Conservation (phyloP, 345 rosid genomes). For the Camelina laxa region DNA sequence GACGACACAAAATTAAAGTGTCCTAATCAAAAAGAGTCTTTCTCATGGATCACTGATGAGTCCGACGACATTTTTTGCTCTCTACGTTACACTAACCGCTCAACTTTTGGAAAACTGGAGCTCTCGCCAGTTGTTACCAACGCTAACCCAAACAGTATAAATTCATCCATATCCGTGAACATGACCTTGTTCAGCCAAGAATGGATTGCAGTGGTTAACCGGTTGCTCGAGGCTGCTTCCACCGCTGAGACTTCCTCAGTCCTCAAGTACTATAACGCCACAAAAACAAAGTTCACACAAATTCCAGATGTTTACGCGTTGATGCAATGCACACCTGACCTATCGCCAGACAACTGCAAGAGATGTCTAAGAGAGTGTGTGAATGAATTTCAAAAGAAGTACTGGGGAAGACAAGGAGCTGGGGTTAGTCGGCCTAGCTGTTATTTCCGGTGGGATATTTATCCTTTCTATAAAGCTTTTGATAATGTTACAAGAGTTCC, state of each 20-base stretch:
- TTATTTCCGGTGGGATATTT: conserved; percentile 54
- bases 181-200: conserved; percentile 33
- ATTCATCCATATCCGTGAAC: conserved; percentile 18
- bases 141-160: conserved; percentile 15
- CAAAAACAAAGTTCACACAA: conserved; percentile 28
- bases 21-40: conserved; percentile 45
- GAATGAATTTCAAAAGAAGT: conserved; percentile 17
- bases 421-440: conserved; percentile 48
- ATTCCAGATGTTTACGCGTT: conserved; percentile 42
- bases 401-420: conserved; percentile 51
- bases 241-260: conserved; percentile 41
- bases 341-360: conserved; percentile 39
- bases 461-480: conserved; percentile 41
- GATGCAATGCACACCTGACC: conserved; percentile 57
- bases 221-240: conserved; percentile 40
- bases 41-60: conserved; percentile 35
- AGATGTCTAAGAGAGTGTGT: conserved; percentile 37
- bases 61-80: conserved; percentile 40
- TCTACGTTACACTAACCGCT: conserved; percentile 47
- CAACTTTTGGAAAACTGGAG: conserved; percentile 43
- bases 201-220: conserved; percentile 42
- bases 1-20: conserved; percentile 35
- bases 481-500: conserved; percentile 28
- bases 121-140: neutral
- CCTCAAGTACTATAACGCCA: conserved; percentile 49